Evolutionary conservation across 1,139 yeast species (phyloP).

Genomic region (Lodderomyces beijingensis): DNA sequence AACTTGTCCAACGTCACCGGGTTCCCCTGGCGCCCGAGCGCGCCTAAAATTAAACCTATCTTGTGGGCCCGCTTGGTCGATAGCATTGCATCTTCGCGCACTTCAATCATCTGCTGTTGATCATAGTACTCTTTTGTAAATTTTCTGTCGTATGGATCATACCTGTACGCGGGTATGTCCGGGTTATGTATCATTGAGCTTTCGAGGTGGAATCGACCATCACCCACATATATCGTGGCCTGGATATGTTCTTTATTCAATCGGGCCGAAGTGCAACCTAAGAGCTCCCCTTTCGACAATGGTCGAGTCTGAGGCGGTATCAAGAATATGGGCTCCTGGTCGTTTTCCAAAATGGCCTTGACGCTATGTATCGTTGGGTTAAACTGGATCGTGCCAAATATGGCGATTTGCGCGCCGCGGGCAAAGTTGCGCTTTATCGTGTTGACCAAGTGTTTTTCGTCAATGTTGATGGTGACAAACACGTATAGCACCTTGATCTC

Average conservation of each 20-base stretch:
- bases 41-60: conserved; percentile 88
- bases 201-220: conserved; percentile 93
- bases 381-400: conserved; percentile 95
- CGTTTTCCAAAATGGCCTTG: conserved; percentile 52
- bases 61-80: conserved; percentile 58
- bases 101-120: conserved; percentile 71
- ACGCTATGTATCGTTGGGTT: conserved; percentile 89
- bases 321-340: conserved; percentile 51
- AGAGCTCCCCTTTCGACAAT: conserved; percentile 88
- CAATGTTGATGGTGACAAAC: conserved; percentile 91
- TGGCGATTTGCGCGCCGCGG: conserved; percentile 59
- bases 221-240: conserved; percentile 91
- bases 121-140: conserved; percentile 88
- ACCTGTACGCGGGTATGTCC: conserved; percentile 81
- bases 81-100: conserved; percentile 69
- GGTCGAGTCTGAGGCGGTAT: conserved; percentile 92
- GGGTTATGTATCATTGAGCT: conserved; percentile 98
- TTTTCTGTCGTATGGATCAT: conserved; percentile 90
- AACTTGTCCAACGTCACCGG: conserved; percentile 66
- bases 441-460: conserved; percentile 72
- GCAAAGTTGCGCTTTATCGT: conserved; percentile 72
- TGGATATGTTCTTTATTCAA: conserved; percentile 57
- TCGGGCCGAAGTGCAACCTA: conserved; percentile 93
- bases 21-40: conserved; percentile 94
- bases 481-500: conserved; percentile 85